phyloP scores from a whole-genome alignment of 768 basidiomycete species.

The Mrakia blollopis region DNA sequence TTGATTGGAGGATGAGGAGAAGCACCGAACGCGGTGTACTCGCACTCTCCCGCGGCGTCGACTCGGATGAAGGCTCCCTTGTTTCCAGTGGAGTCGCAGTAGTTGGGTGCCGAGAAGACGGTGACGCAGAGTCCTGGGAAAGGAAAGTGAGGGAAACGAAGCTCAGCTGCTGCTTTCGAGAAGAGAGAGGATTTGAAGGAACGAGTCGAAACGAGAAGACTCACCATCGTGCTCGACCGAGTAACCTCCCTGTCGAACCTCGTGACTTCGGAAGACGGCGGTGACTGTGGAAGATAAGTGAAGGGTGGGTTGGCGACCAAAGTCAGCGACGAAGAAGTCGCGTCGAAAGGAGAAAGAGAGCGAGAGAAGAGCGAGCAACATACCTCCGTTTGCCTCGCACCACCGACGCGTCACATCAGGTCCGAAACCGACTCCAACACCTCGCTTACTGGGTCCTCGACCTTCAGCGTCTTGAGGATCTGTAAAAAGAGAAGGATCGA shows the following conservation, averaged over 20 bases:
- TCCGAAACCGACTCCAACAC: constrained; percentile 92
- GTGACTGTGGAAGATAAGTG: constrained; percentile 50
- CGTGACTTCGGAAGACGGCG: constrained; percentile 88
- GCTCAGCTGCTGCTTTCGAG: background rate
- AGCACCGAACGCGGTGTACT: constrained; percentile 71
- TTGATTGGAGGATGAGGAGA: constrained; percentile 13
- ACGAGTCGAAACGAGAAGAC: background rate
- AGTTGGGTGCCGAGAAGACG: constrained; percentile 69
- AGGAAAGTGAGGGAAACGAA: background rate
- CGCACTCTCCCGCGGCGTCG: constrained; percentile 56
- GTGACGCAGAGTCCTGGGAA: constrained; percentile 81
- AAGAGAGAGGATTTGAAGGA: background rate
- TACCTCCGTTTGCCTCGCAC: constrained; percentile 69
- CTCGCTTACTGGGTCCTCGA: constrained; percentile 93
- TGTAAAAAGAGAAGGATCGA: constrained; percentile 95
- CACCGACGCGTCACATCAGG: constrained; percentile 77
- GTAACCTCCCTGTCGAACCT: constrained; percentile 95
- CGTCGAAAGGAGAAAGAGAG: no score
- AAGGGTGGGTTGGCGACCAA: no score
- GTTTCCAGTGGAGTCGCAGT: constrained; percentile 45
- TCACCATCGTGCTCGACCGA: constrained; percentile 71
- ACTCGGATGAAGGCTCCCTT: constrained; percentile 31
- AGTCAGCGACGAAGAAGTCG: no score
- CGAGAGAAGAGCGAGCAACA: no score
- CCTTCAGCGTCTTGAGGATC: constrained; percentile 86